Conservation (phyloP, 2,329 filamentous ascomycete species). For the Xylaria sp. region DNA sequence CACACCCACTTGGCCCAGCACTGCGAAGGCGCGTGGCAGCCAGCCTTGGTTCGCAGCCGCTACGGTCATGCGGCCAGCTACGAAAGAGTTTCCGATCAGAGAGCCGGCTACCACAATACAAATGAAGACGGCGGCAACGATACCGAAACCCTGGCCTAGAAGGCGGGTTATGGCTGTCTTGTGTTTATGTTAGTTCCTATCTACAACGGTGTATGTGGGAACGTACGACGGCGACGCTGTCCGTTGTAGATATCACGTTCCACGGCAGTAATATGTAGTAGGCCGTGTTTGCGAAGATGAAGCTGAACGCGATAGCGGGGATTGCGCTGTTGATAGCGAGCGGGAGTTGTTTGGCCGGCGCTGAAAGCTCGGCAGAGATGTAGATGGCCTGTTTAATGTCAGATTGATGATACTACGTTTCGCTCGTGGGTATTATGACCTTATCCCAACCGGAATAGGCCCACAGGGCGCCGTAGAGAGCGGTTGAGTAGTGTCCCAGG, state of each 20-base stretch:
- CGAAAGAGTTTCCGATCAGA: conserved; percentile 66
- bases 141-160: conserved; percentile 58
- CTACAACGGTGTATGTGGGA: background rate
- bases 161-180: conserved; percentile 62
- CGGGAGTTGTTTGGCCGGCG: conserved; percentile 60
- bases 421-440: conserved; percentile 44
- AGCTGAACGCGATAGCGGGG: conserved; percentile 63
- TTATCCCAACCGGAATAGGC: conserved; percentile 72
- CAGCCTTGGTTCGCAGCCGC: conserved; percentile 60
- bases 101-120: conserved; percentile 67
- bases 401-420: background rate
- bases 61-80: conserved; percentile 65
- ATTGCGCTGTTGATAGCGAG: conserved; percentile 66
- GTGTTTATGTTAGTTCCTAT: conserved; percentile 1
- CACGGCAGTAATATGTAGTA: conserved; percentile 69
- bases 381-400: conserved; percentile 54
- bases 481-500: conserved; percentile 64
- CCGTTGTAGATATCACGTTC: conserved; percentile 61
- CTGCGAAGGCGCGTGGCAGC: conserved; percentile 53
- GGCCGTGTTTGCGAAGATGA: conserved; percentile 63
- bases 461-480: conserved; percentile 67
- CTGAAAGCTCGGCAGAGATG: conserved; percentile 57
- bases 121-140: conserved; percentile 60
- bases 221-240: conserved; percentile 67
- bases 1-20: conserved; percentile 52